Conservation (phyloP, 2,329 filamentous ascomycete species). For the Ophiocordyceps sinensis region DNA sequence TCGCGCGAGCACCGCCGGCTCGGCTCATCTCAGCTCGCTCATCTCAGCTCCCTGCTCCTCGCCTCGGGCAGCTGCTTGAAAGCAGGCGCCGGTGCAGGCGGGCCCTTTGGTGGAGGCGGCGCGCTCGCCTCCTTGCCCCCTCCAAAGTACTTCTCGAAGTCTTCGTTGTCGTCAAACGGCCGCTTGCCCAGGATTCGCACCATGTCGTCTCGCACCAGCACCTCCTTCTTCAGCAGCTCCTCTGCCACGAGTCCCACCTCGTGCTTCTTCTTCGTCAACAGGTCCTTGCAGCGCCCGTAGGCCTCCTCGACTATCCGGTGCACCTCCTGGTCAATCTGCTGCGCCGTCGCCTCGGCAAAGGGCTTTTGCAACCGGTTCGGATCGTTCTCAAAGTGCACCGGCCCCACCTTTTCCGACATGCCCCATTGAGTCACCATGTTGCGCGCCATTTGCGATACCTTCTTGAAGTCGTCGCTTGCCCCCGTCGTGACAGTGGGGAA, state of each 20-base stretch:
- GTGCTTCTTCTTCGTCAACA: conserved; percentile 72
- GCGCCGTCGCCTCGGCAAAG: conserved; percentile 87
- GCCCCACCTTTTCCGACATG: conserved; percentile 90
- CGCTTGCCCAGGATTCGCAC: conserved; percentile 72
- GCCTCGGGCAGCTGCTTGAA: conserved; percentile 16
- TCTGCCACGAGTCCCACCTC: conserved; percentile 85
- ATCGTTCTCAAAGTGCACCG: conserved; percentile 78
- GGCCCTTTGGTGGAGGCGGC: conserved; percentile 34
- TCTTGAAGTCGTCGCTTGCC: conserved; percentile 94
- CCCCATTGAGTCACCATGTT: conserved; percentile 99
- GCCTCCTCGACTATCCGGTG: conserved; percentile 83
- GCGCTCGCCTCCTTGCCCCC: conserved; percentile 40
- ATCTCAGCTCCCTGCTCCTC: conserved; percentile 3
- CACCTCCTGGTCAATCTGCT: conserved; percentile 84
- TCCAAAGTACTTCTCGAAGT: conserved; percentile 91
- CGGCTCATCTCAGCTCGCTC: conserved; percentile 5
- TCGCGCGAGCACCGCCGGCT: not conserved
- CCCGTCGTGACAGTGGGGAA: conserved; percentile 94
- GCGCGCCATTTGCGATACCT: conserved; percentile 90
- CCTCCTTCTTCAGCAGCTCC: conserved; percentile 83
- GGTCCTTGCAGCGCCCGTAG: conserved; percentile 75
- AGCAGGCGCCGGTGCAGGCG: conserved; percentile 23
- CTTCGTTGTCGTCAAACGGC: conserved; percentile 68
- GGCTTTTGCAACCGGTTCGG: conserved; percentile 80
- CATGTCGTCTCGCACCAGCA: conserved; percentile 83